Conservation (phyloP, 257 asterid genomes). For the Penstemon eatonii region DNA sequence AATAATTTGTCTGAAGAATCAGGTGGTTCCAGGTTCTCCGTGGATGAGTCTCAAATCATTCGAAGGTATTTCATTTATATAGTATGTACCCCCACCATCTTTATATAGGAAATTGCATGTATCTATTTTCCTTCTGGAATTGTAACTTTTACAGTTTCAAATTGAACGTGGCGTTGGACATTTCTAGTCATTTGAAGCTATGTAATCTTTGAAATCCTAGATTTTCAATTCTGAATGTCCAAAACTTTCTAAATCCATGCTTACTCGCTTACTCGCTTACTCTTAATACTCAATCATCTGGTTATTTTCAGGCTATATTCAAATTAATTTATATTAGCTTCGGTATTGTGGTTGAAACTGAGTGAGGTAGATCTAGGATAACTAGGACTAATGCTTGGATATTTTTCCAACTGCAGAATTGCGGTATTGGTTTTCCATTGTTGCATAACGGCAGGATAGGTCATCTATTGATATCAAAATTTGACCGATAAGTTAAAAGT, state of each 20-base stretch:
- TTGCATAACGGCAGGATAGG: no score
- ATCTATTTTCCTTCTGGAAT: not conserved
- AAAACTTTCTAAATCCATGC: no score
- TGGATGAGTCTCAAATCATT: slow-evolving; percentile 42
- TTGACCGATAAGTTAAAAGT: no score
- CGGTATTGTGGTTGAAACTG: slow-evolving; percentile 20
- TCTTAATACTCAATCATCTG: not conserved
- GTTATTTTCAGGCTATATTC: slow-evolving; percentile 23
- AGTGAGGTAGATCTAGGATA: slow-evolving; percentile 1
- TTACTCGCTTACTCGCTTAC: no score
- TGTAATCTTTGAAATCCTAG: not conserved
- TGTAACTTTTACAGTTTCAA: not conserved
- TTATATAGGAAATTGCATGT: not conserved
- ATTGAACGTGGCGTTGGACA: not conserved
- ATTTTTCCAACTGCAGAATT: no score
- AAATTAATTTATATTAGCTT: slow-evolving; percentile 17
- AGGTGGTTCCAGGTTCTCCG: slow-evolving; percentile 42
- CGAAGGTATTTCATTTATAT: slow-evolving; percentile 52
- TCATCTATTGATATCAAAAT: no score
- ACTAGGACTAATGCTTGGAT: no score
- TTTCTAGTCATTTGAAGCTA: no score
- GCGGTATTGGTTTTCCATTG: no score
- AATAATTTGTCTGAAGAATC: slow-evolving; percentile 47
- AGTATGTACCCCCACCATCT: not conserved
- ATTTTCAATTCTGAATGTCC: not conserved